Evolutionary conservation across 768 basidiomycete genomes (phyloP).

Genomic region (Lactarius vividus): DNA sequence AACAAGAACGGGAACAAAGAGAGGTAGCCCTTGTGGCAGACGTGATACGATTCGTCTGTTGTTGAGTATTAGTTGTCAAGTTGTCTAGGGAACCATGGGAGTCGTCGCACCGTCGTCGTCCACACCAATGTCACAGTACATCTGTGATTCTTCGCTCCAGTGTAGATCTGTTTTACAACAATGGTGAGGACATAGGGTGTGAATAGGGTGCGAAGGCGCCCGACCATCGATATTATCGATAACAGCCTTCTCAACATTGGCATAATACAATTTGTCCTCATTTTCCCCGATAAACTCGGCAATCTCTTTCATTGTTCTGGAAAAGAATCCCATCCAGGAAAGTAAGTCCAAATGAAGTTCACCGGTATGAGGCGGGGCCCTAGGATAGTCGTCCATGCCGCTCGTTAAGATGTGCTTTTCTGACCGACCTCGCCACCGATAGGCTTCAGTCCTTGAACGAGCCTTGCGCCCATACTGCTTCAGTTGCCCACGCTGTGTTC

Average conservation of each 20-base stretch:
- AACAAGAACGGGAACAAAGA: constrained; percentile 93
- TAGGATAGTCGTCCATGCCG: constrained; percentile 96
- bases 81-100: constrained; percentile 12
- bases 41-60: constrained; percentile 85
- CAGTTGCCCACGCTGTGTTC: constrained; percentile 91
- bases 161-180: constrained; percentile 64
- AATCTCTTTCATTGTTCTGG: constrained; percentile 88
- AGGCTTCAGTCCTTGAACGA: constrained; percentile 85
- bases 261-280: constrained; percentile 80
- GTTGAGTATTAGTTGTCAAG: background rate
- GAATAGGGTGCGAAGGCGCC: constrained; percentile 17
- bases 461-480: constrained; percentile 84
- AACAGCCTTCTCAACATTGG: constrained; percentile 75
- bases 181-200: background rate
- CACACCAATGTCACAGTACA: constrained; percentile 92
- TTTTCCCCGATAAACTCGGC: constrained; percentile 80
- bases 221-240: constrained; percentile 83
- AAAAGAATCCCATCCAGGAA: constrained; percentile 96
- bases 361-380: constrained; percentile 84
- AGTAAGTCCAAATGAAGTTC: constrained; percentile 93
- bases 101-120: constrained; percentile 68
- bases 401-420: constrained; percentile 86
- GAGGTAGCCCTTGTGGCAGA: constrained; percentile 91
- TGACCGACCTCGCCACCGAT: constrained; percentile 92
- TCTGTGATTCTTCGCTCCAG: constrained; percentile 84